Evolutionary conservation across 1,284 basidiomycete species (phyloP).

Genomic region (Clitocybe nebularis): DNA sequence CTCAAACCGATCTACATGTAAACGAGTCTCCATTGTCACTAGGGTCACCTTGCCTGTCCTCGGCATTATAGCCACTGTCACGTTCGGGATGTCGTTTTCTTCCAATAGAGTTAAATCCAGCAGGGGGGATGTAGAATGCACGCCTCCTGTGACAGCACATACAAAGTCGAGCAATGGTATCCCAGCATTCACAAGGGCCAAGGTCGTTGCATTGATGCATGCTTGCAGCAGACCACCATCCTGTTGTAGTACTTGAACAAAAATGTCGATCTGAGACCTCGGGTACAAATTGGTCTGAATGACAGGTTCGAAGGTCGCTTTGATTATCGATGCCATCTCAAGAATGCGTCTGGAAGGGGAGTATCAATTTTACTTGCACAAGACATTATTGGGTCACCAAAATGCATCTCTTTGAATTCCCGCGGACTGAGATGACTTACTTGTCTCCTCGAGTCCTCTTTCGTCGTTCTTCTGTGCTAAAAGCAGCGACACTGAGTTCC

Average conservation of each 20-base stretch:
- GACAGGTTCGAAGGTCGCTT: constrained; percentile 94
- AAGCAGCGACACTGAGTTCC: constrained; percentile 81
- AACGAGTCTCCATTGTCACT: constrained; percentile 90
- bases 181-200: constrained; percentile 88
- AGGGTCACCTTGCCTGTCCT: constrained; percentile 80
- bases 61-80: constrained; percentile 88
- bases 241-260: constrained; percentile 88
- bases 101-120: constrained; percentile 87
- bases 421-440: no score
- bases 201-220: constrained; percentile 91
- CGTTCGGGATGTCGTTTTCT: constrained; percentile 85
- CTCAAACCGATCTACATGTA: constrained; percentile 90
- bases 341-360: constrained; percentile 67
- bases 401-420: no score
- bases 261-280: constrained; percentile 91
- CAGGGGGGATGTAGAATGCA: constrained; percentile 73
- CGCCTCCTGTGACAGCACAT: constrained; percentile 79
- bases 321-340: constrained; percentile 84
- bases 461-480: constrained; percentile 79
- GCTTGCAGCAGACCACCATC: constrained; percentile 93
- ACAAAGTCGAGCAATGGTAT: constrained; percentile 91
- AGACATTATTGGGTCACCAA: no score
- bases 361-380: no score
- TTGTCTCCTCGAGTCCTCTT: constrained; percentile 82
- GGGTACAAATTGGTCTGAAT: constrained; percentile 90